Evolutionary conservation across 192 early-diverging fungal species (phyloP), one percentile per base, ranked within the genome.

Genomic region (Radiomyces spectabilis): DNA sequence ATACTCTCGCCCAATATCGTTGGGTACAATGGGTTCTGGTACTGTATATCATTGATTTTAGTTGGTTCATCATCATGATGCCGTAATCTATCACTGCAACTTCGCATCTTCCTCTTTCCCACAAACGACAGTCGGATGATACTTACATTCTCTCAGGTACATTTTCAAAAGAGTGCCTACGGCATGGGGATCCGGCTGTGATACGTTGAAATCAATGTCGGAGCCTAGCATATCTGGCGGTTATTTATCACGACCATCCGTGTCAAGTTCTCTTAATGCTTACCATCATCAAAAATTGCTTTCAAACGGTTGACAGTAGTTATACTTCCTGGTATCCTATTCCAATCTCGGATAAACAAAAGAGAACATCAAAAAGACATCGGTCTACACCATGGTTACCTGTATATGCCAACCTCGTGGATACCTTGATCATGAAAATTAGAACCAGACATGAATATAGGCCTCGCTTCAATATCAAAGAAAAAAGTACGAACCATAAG

Each of bases 81-180:
- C n/a, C n/a, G n/a, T n/a, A n/a, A n/a, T n/a, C n/a, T n/a, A n/a
- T n/a, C n/a, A n/a, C n/a, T n/a, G n/a, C n/a, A n/a, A n/a, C n/a
- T n/a, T n/a, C n/a, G n/a, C n/a, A n/a, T n/a, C n/a, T n/a, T n/a
- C n/a, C n/a, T n/a, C n/a, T n/a, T n/a, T n/a, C n/a, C n/a, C n/a
- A n/a, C n/a, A n/a, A n/a, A n/a, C n/a, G n/a, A n/a, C n/a, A n/a
- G n/a, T n/a, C n/a, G n/a, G n/a, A n/a, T n/a, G n/a, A n/a, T n/a
- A 61, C 73, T 61, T 75, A 82, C 80, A 63, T 60, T 83, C 79
- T 54, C 81, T 59, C 16, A 83, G 46, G 51, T 81, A 83, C 51
- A 77, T 65, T 45, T 81, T 83, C 12, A 83, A 61, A 21, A 83
- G 57, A 21, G 79, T 69, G 26, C 75, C 79, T 31, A 81, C 79